A percentile compares a stretch with the other conserved stretches of the same genome.
phyloP scores from a whole-genome alignment of 2,329 filamentous ascomycete genomes.

The Blumeria hordei region DNA sequence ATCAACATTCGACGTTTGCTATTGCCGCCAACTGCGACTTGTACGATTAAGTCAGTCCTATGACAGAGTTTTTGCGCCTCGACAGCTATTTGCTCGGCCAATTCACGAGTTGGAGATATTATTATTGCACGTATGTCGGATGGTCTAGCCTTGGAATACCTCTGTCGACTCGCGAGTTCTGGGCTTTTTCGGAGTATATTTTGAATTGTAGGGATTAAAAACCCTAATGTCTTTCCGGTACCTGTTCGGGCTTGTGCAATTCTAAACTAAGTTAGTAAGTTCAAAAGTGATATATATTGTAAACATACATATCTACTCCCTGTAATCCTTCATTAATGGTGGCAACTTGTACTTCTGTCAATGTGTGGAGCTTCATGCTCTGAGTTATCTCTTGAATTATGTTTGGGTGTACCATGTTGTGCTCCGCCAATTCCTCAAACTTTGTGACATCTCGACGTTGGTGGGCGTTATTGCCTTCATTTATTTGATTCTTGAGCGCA shows the following conservation, averaged over 20 bases:
- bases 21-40: conserved; percentile 74
- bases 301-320: conserved; percentile 25
- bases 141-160: conserved; percentile 18
- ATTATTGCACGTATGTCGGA: conserved; percentile 46
- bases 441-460: conserved; percentile 8
- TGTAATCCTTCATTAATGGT: conserved; percentile 56
- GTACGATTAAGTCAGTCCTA: conserved; percentile 23
- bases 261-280: conserved; percentile 20
- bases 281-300: neutral
- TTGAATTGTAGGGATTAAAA: conserved; percentile 68
- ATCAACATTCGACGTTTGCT: conserved; percentile 29
- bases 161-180: conserved; percentile 23
- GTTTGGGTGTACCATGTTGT: conserved; percentile 13
- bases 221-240: conserved; percentile 89
- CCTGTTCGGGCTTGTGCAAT: conserved; percentile 91
- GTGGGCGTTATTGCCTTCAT: neutral
- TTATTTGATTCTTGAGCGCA: conserved; percentile 3
- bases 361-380: conserved; percentile 52
- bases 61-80: conserved; percentile 33
- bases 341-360: conserved; percentile 77
- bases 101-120: conserved; percentile 58
- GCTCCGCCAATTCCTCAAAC: conserved; percentile 13
- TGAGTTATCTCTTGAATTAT: conserved; percentile 29
- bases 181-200: conserved; percentile 43
- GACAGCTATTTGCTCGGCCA: conserved; percentile 55